Conservation (phyloP, 192 early-diverging fungal genomes). For the Chytriomyces hyalinus region DNA sequence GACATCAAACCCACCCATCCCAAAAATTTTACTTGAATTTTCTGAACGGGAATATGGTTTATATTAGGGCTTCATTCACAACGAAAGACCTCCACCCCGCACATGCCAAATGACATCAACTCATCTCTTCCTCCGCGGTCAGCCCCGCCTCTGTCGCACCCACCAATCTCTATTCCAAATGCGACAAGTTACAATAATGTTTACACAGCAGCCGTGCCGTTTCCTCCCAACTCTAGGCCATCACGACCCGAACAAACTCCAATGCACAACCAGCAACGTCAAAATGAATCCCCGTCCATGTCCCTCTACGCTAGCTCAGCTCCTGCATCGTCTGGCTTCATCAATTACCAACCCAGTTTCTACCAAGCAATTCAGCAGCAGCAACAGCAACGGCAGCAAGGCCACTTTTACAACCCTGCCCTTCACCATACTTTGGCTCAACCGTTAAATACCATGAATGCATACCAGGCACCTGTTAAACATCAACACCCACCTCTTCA, state of each 20-base stretch:
- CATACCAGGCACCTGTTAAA: not conserved
- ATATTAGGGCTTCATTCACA: too few relatives aligned
- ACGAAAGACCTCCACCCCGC: too few relatives aligned
- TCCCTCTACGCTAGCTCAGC: slow-evolving; percentile 28
- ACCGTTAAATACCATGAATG: not conserved
- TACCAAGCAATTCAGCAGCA: not conserved
- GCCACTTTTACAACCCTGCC: not conserved
- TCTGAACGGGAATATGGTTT: too few relatives aligned
- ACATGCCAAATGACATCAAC: not conserved
- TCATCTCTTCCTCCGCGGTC: slow-evolving; percentile 12
- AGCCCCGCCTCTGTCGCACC: not conserved
- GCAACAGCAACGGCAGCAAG: slow-evolving; percentile 4
- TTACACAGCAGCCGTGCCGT: not conserved
- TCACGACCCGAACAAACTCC: not conserved
- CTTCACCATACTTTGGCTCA: not conserved
- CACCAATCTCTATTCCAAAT: not conserved
- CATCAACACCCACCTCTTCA: not conserved
- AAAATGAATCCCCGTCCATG: not conserved
- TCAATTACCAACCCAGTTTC: not conserved
- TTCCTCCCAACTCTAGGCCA: not conserved
- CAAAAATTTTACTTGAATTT: too few relatives aligned
- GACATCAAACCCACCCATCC: too few relatives aligned
- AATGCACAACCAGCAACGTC: slow-evolving; percentile 2
- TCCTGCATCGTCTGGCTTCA: slow-evolving; percentile 24
- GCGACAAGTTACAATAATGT: not conserved